phyloP scores from a whole-genome alignment of 371 early-diverging fungal genomes.

The Rhizopus arrhizus region DNA sequence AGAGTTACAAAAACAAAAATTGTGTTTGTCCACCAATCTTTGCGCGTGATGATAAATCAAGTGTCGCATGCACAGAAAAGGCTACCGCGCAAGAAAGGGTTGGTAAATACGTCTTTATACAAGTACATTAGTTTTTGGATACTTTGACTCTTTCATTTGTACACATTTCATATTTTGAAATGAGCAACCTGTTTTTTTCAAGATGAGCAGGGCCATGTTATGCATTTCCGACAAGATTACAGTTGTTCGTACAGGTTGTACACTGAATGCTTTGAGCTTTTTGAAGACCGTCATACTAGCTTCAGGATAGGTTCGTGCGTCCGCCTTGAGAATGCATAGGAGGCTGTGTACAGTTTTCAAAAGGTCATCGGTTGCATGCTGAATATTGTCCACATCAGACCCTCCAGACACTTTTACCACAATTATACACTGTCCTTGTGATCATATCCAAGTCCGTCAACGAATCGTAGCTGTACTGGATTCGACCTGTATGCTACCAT shows the following conservation, averaged over 20 bases:
- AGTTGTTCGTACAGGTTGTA: not conserved
- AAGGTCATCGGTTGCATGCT: not conserved
- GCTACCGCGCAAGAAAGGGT: no score
- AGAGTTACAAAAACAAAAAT: no score
- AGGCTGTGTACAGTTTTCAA: constrained; percentile 1
- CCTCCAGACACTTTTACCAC: not conserved
- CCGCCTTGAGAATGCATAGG: constrained; percentile 1
- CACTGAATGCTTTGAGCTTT: not conserved
- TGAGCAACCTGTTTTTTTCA: no score
- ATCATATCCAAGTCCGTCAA: not conserved
- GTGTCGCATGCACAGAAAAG: no score
- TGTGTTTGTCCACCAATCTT: no score
- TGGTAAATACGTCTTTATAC: no score
- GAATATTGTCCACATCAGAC: not conserved
- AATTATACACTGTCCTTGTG: not conserved
- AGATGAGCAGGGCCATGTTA: no score
- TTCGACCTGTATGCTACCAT: constrained; percentile 1
- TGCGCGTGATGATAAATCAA: no score
- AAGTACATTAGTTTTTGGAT: no score
- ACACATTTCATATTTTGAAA: no score
- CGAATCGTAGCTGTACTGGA: not conserved
- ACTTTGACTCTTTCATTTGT: no score
- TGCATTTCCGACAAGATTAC: constrained; percentile 3
- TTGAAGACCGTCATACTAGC: not conserved
- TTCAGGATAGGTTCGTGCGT: not conserved